Evolutionary conservation across 495 filamentous ascomycete genomes (phyloP), one percentile per base, ranked within the genome.

Genomic region (Xylaria castorea): DNA sequence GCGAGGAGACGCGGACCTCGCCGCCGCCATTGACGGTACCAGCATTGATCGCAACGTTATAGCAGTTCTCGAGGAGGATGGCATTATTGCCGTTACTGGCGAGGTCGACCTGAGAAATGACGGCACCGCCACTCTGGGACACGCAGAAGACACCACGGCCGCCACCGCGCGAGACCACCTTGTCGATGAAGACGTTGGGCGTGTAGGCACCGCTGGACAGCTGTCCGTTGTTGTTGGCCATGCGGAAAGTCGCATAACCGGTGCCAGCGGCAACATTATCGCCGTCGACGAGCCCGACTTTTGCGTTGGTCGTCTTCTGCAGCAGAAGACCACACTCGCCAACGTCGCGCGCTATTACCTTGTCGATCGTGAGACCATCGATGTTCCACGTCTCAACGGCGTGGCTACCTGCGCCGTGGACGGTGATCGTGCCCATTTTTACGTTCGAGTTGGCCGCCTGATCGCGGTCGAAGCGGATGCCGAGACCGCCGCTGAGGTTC

Each of bases 311-410:
- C 7, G 82, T 83, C 48, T 75, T 80, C 62, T 86, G 83, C 34
- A 86, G 69, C 57, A 86, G 75, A 25, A 86, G 74, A 2, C 83
- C 84, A 27, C 70, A 85, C 75, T 86, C 83, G 75, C 82, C 83
- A 8, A 85, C 83, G 66, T 86, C 77, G 12, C 75, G 74, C 12
- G 84, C 84, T 44, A 84, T 80, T 9, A 86, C 84, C 46, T 75
- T 61, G 70, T 76, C 78, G 75, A 86, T 80, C 3, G 72, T 75
- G 8, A 86, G 77, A 7, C 81, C 82, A 57, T 85, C 78, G 66
- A 86, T 84, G 50, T 86, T 86, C 82, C 82, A 86, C 0, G 81
- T 83, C 77, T 86, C 84, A 1, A 86, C 83, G 9, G 80, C 81
- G 68, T 86, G 84, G 66, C 81, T 82, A 20, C 81, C 79, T 1